phyloP scores from a whole-genome alignment of 2,329 filamentous ascomycete species.

The Botrytis medusae region DNA sequence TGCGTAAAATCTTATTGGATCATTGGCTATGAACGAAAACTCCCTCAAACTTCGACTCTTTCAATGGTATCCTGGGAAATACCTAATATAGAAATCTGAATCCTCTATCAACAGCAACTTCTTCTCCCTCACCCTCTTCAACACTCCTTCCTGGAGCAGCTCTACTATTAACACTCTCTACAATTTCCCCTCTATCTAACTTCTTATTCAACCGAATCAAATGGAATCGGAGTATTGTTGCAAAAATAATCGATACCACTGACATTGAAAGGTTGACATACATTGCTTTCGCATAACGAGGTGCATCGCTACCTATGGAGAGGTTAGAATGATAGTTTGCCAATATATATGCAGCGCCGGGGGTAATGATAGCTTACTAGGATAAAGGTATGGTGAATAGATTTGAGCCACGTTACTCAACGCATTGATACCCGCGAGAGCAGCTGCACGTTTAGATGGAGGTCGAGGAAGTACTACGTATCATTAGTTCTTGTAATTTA shows the following conservation, averaged over 20 bases:
- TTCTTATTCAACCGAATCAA: constrained; percentile 67
- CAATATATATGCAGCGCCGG: no score
- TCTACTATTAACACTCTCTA: constrained; percentile 43
- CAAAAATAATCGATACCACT: constrained; percentile 62
- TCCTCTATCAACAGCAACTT: constrained; percentile 16
- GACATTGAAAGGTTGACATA: constrained; percentile 66
- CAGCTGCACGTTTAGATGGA: constrained; percentile 29
- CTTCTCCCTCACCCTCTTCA: constrained; percentile 16
- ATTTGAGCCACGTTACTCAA: constrained; percentile 61
- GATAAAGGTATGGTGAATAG: constrained; percentile 59
- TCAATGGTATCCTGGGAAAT: neutral
- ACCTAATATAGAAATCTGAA: constrained; percentile 12
- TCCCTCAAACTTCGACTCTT: neutral
- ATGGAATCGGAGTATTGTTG: constrained; percentile 61
- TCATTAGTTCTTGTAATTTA: neutral
- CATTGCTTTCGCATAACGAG: constrained; percentile 50
- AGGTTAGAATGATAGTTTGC: neutral
- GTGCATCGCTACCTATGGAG: constrained; percentile 6
- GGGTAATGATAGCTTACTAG: neutral
- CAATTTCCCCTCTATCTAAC: constrained; percentile 58
- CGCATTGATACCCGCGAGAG: constrained; percentile 28
- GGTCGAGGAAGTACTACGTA: constrained; percentile 40
- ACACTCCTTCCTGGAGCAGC: neutral
- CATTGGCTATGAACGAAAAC: no score
- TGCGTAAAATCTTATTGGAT: neutral